phyloP scores from a whole-genome alignment of 23 red algal genomes.

The Gracilariopsis chorda region DNA sequence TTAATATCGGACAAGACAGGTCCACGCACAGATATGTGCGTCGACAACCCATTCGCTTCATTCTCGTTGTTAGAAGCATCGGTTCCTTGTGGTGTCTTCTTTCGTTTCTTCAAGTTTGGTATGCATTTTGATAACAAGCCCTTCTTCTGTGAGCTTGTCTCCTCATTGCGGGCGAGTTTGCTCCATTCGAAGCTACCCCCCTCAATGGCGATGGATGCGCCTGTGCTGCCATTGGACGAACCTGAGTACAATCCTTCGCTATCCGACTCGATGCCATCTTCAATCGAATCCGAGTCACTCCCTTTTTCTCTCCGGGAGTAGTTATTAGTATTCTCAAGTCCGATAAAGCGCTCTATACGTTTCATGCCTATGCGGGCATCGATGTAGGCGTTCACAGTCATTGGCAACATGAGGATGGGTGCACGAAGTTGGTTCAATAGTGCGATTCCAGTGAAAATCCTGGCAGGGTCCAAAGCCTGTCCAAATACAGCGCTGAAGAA shows the following conservation, averaged over 20 bases:
- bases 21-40: constrained; percentile 10
- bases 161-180: not conserved
- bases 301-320: constrained; percentile 1
- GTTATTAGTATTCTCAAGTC: constrained; percentile 74
- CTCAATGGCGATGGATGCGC: not conserved
- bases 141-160: not conserved
- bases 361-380: constrained; percentile 79
- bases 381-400: constrained; percentile 76
- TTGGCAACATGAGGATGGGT: constrained; percentile 90
- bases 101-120: not conserved
- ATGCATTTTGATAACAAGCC: constrained; percentile 2
- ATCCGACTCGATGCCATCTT: not conserved
- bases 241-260: not conserved
- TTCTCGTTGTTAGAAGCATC: not conserved
- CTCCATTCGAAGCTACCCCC: constrained; percentile 61
- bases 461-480: constrained; percentile 64
- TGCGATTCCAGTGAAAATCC: constrained; percentile 83
- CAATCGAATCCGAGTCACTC: not conserved
- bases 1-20: constrained; percentile 67
- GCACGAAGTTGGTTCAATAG: constrained; percentile 86
- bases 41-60: not conserved
- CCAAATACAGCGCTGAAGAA: constrained; percentile 88
- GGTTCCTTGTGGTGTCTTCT: not conserved
- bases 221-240: not conserved
- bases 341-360: constrained; percentile 80